Evolutionary conservation across 345 rosid genomes (phyloP).

Genomic region (Rhodamnia argentea): DNA sequence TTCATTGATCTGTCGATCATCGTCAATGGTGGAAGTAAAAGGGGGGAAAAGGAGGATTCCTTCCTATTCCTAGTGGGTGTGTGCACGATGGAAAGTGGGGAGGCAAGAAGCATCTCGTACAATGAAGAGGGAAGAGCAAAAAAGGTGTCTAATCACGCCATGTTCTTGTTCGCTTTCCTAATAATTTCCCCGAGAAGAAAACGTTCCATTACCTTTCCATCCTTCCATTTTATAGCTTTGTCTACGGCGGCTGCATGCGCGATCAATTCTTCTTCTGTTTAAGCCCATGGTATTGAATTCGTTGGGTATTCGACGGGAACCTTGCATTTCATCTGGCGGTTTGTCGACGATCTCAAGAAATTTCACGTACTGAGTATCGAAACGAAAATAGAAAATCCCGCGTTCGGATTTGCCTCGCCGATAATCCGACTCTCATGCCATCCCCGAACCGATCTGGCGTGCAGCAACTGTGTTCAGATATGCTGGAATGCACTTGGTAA

Average conservation of each 20-base stretch:
- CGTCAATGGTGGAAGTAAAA: not conserved
- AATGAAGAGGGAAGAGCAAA: not conserved
- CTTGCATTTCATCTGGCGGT: not conserved
- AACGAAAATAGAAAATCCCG: not conserved
- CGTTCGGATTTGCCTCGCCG: not conserved
- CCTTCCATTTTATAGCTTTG: fast-evolving
- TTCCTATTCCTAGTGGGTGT: no score
- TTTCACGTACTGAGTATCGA: not conserved
- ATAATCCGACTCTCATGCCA: not conserved
- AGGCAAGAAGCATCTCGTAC: not conserved
- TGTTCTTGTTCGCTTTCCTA: not conserved
- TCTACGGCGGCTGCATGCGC: not conserved
- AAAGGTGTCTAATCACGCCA: not conserved
- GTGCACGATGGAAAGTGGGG: not conserved
- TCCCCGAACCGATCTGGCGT: not conserved
- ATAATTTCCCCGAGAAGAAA: not conserved
- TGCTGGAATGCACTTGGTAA: not conserved
- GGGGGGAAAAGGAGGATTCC: not conserved
- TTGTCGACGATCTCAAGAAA: not conserved
- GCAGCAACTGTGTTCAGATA: no score
- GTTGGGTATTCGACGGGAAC: not conserved
- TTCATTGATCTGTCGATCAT: not conserved
- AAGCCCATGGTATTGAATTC: not conserved
- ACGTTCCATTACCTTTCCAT: not conserved
- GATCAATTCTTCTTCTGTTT: not conserved